These are phyloP conservation scores for Cupressus sempervirens DNA, from an alignment of 75 land plant species.

Conservation along the genomic window DNA sequence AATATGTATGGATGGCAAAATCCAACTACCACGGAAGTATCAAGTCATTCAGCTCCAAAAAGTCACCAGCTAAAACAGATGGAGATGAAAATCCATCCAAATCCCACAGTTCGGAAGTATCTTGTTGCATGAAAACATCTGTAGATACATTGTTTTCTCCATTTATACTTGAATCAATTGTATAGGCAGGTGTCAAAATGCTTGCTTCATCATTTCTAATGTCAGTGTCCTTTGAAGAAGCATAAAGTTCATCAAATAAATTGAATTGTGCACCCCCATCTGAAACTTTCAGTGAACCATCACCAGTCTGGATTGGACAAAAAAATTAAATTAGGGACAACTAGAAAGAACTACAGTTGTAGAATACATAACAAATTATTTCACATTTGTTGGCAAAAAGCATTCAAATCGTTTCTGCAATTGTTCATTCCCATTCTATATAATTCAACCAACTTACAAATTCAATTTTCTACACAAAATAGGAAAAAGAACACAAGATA, in stretches of 20 bases:
- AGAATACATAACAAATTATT: neutral
- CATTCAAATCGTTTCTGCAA: neutral
- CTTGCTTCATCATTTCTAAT: neutral
- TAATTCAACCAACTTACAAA: neutral
- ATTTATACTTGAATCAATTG: neutral
- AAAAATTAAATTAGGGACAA: neutral
- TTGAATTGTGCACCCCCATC: neutral
- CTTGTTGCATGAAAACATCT: neutral
- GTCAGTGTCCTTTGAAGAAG: neutral
- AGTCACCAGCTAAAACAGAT: constrained; percentile 1
- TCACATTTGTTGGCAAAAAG: neutral
- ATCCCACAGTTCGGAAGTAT: neutral
- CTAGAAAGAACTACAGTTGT: neutral
- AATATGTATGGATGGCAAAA: neutral
- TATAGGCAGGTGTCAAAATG: neutral
- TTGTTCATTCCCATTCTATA: neutral
- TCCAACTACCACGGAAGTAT: neutral
- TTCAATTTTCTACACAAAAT: neutral
- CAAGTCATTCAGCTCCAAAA: constrained; percentile 2
- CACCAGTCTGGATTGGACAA: neutral
- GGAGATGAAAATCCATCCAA: neutral
- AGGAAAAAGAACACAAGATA: too few species aligned
- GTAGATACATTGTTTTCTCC: neutral
- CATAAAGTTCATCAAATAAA: neutral
- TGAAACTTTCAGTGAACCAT: neutral